A percentile compares a stretch with the other conserved stretches of the same genome.
Conservation (phyloP, 495 filamentous ascomycete genomes). For the Penicillium crystallinum region DNA sequence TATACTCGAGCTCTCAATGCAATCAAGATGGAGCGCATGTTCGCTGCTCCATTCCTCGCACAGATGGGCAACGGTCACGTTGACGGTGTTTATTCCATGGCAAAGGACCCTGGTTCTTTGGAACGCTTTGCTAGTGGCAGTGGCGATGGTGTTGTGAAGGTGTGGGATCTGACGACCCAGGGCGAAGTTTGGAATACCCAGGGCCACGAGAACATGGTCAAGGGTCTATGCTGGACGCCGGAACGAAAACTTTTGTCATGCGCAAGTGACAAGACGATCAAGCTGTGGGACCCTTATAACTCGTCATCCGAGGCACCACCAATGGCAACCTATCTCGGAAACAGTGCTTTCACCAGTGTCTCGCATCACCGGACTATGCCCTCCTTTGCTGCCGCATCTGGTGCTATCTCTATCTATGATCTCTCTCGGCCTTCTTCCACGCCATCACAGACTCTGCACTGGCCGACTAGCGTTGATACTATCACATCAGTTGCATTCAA, state of each 20-base stretch:
- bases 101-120: conserved; percentile 64
- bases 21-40: conserved; percentile 91
- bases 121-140: conserved; percentile 72
- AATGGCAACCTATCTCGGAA: conserved; percentile 75
- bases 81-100: conserved; percentile 78
- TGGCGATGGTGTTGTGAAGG: conserved; percentile 85
- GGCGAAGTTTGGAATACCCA: conserved; percentile 76
- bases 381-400: conserved; percentile 74
- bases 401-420: conserved; percentile 81
- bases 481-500: conserved; percentile 89
- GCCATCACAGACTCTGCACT: conserved; percentile 73
- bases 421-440: conserved; percentile 65
- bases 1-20: conserved; percentile 88
- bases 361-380: conserved; percentile 71
- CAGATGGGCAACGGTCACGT: conserved; percentile 89
- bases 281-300: conserved; percentile 86
- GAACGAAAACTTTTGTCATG: conserved; percentile 86
- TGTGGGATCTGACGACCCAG: conserved; percentile 80
- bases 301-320: conserved; percentile 58
- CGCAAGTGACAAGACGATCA: conserved; percentile 78
- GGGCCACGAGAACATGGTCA: conserved; percentile 85
- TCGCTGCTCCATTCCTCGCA: conserved; percentile 84
- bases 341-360: conserved; percentile 74
- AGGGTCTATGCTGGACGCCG: conserved; percentile 81
- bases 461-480: conserved; percentile 87